Percentiles rank a stretch among this genome's conserved stretches.
Evolutionary conservation across 257 asterid genomes (phyloP).

Genomic region (Knoxia roxburghii): DNA sequence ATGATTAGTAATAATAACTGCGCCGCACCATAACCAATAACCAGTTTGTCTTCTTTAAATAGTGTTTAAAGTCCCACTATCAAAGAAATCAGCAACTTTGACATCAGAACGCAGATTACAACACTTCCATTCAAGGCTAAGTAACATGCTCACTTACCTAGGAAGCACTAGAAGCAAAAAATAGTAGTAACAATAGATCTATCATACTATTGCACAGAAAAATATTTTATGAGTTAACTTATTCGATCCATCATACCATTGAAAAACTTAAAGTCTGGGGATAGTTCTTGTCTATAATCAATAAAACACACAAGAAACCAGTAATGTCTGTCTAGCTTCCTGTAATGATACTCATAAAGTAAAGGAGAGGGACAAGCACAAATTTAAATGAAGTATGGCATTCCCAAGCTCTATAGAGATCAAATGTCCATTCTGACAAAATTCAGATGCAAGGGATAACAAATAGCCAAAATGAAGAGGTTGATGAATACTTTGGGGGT

Average conservation of each 20-base stretch:
- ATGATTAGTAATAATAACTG: background rate
- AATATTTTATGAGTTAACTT: too few relatives aligned
- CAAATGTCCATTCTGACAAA: background rate
- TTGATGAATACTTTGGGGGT: background rate
- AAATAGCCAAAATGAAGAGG: background rate
- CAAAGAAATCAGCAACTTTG: background rate
- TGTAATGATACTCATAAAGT: background rate
- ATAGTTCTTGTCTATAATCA: background rate
- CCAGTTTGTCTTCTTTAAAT: background rate
- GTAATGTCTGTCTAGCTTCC: background rate
- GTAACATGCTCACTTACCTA: background rate
- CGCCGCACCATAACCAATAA: background rate
- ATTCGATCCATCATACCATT: background rate
- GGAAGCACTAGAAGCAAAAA: background rate
- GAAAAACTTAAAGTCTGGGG: slow-evolving; percentile 6
- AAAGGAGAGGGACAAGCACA: background rate
- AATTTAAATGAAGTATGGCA: background rate
- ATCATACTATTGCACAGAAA: too few relatives aligned
- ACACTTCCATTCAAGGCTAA: background rate
- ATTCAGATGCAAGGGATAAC: background rate
- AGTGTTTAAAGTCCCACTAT: background rate
- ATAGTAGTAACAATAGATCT: background rate
- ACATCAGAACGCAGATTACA: background rate
- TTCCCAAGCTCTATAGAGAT: background rate
- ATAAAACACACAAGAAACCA: background rate